Evolutionary conservation across 2,329 filamentous ascomycete genomes (phyloP).

Genomic region (Aspergillus neotritici): DNA sequence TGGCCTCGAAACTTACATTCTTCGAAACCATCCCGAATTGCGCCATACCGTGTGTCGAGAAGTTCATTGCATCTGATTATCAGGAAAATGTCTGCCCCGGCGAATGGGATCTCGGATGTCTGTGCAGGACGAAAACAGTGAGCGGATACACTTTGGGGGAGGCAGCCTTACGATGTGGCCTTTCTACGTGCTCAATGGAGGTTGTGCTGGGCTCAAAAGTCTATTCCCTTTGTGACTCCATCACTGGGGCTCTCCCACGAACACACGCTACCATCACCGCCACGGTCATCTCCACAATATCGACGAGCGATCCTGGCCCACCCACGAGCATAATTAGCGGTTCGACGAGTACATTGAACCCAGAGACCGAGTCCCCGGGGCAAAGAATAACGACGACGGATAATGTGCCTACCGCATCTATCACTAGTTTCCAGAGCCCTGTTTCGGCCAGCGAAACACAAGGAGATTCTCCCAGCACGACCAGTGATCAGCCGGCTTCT

Average conservation of each 20-base stretch:
- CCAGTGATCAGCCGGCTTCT: conserved; percentile 10
- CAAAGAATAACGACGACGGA: not conserved
- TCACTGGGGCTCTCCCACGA: conserved; percentile 28
- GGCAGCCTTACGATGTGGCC: conserved; percentile 62
- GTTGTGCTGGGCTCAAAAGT: conserved; percentile 43
- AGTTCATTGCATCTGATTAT: conserved; percentile 59
- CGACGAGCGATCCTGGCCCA: too few species aligned
- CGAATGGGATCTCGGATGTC: conserved; percentile 53
- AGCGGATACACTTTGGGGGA: conserved; percentile 67
- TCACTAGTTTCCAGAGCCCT: conserved; percentile 15
- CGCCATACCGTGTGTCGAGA: conserved; percentile 55
- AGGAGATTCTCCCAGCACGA: not conserved
- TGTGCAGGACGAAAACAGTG: conserved; percentile 56
- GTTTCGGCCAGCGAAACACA: conserved; percentile 11
- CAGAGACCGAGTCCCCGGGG: not conserved
- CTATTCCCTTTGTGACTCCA: conserved; percentile 52
- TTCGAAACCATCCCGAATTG: conserved; percentile 52
- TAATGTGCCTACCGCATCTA: conserved; percentile 5
- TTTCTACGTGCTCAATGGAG: conserved; percentile 50
- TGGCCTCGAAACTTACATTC: conserved; percentile 24
- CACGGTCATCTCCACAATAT: conserved; percentile 20
- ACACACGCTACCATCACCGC: conserved; percentile 36
- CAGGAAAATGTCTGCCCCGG: conserved; percentile 45
- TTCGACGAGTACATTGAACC: not conserved
- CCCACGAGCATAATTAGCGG: not conserved